These are phyloP conservation scores for Suillus brevipes DNA, from an alignment of 768 basidiomycete genomes.

Conservation along the genomic window DNA sequence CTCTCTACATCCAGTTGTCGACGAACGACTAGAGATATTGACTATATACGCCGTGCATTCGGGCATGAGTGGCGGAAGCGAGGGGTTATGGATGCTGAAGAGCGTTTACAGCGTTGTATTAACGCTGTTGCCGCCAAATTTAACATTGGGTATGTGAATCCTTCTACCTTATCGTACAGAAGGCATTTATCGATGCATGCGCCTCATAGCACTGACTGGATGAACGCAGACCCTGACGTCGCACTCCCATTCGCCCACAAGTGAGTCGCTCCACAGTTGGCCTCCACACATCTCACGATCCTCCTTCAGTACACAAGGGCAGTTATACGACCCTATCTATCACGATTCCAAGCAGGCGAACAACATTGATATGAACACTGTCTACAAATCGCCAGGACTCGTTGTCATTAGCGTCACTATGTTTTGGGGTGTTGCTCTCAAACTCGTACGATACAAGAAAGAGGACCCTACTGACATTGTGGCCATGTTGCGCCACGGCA, in stretches of 20 bases:
- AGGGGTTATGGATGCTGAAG: slow-evolving; percentile 52
- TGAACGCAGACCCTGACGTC: slow-evolving; percentile 74
- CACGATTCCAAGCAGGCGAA: slow-evolving; percentile 48
- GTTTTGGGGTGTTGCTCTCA: slow-evolving; percentile 72
- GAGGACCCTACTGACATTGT: slow-evolving; percentile 68
- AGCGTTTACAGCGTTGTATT: slow-evolving; percentile 58
- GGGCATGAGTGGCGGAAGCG: slow-evolving; percentile 49
- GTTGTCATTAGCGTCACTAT: slow-evolving; percentile 62
- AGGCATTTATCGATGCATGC: not conserved
- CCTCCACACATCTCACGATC: slow-evolving; percentile 11
- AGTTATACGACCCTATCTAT: slow-evolving; percentile 61
- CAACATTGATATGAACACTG: slow-evolving; percentile 54
- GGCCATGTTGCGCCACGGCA: slow-evolving; percentile 64
- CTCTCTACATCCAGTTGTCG: slow-evolving; percentile 42
- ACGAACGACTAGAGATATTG: slow-evolving; percentile 63
- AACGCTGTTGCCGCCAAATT: slow-evolving; percentile 50
- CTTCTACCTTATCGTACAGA: not conserved
- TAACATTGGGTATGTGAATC: slow-evolving; percentile 42
- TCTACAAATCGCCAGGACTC: slow-evolving; percentile 59
- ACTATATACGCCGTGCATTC: slow-evolving; percentile 66
- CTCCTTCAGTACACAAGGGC: slow-evolving; percentile 21
- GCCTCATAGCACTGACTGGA: slow-evolving; percentile 54
- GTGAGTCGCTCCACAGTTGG: slow-evolving; percentile 39
- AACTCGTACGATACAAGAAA: slow-evolving; percentile 65
- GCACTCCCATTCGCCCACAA: slow-evolving; percentile 66